Base-by-base conservation (phyloP, 305 asterid genomes). In the Rubia tinctorum region DNA sequence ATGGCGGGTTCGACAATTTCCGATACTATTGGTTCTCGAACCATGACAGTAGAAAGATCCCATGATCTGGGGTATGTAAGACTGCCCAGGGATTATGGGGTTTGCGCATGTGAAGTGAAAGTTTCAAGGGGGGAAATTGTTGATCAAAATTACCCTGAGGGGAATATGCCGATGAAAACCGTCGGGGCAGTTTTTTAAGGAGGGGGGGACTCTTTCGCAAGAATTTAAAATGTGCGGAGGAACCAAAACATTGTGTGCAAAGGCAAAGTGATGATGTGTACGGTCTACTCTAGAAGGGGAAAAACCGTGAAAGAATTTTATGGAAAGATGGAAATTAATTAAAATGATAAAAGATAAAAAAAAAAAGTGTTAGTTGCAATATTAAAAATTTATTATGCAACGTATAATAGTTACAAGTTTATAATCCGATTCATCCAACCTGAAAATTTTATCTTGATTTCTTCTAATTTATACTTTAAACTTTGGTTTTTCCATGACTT, bases 31-130 rank as follows among this genome's bases (percentile, higher is more conserved):
- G 45, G 69, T 45, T 44, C 65, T 78, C 13, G 85, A 45, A 51
- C 74, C 49, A 70, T 80, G 78, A 6, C 81, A 75, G 76, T 71
- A n/a, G n/a, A n/a, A 80, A 79, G 84, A 81, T 75, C 82, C 89
- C 90, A 91, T 87, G 79, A 77, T 80, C 81, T 53, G 59, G 7
- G 10, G 25, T 53, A 56, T 22, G 23, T 2, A 10, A 47, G 25
- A 49, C 7, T 4, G 20, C 3, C 34, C 34, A 30, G 34, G 34
- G 34, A 30, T 30, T 30, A 30, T 30, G 34, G 34, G 34, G 34
- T 30, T 30, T 30, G 64, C 55, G 51, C 40, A 34, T 20, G 56
- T 53, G 51, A 74, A 15, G 23, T 39, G 65, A 51, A 65, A 53
- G 1, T 25, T 25, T 13, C 42, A 62, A 10, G 4, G 1, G 39